phyloP scores from a whole-genome alignment of 2,329 filamentous ascomycete genomes.

The Leptoxyphium fumago region DNA sequence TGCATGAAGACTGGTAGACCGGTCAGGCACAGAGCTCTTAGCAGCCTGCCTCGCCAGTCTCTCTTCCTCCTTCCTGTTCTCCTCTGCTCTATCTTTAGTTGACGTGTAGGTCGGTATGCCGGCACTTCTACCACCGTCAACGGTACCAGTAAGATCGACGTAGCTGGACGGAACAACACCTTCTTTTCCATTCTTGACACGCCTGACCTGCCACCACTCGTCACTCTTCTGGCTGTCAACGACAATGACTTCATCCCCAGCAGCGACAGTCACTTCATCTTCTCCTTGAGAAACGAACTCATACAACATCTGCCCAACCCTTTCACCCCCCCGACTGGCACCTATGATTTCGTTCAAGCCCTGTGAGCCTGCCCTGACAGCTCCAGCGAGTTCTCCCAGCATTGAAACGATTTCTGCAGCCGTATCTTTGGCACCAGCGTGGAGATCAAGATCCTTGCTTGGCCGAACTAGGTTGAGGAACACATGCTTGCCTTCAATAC shows the following conservation, averaged over 20 bases:
- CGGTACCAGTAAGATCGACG: slow-evolving; percentile 66
- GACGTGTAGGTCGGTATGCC: slow-evolving; percentile 14
- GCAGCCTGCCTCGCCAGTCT: slow-evolving; percentile 68
- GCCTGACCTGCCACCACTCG: slow-evolving; percentile 95
- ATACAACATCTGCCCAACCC: slow-evolving; percentile 77
- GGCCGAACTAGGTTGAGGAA: slow-evolving; percentile 86
- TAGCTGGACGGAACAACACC: slow-evolving; percentile 96
- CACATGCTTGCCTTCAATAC: slow-evolving; percentile 93
- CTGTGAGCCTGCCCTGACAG: slow-evolving; percentile 52
- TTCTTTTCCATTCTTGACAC: slow-evolving; percentile 82
- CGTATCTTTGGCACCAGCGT: slow-evolving; percentile 93
- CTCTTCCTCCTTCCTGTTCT: slow-evolving; percentile 66
- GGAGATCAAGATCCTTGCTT: slow-evolving; percentile 91
- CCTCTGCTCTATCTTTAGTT: slow-evolving; percentile 56
- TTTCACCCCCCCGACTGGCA: slow-evolving; percentile 42
- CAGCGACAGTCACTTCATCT: slow-evolving; percentile 83
- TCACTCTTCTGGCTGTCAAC: slow-evolving; percentile 85
- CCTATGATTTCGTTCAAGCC: slow-evolving; percentile 72
- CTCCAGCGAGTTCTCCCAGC: slow-evolving; percentile 78
- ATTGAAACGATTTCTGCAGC: slow-evolving; percentile 83
- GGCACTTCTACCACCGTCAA: slow-evolving; percentile 42
- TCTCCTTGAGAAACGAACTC: slow-evolving; percentile 95
- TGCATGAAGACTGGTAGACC: slow-evolving; percentile 60
- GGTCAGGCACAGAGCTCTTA: slow-evolving; percentile 54
- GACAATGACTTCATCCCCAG: slow-evolving; percentile 81